Evolutionary conservation across 495 filamentous ascomycete species (phyloP), one percentile per base, ranked within the genome.

Genomic region (Poronia punctata): DNA sequence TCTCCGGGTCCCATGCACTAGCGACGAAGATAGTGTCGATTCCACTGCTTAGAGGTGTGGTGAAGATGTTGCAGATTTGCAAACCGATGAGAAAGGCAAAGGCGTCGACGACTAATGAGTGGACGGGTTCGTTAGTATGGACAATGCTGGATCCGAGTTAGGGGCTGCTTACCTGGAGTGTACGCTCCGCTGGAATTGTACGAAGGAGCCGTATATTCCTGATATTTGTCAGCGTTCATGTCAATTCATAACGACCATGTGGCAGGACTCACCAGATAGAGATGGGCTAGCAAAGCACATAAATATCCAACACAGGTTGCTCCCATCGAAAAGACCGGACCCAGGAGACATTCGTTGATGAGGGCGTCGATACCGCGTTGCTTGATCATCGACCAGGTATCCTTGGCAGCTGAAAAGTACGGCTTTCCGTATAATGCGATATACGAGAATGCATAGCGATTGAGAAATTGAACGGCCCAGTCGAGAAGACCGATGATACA

Each of bases 371-470:
- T 79, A 19, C 90, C 90, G 23, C 89, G 85, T 55, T 93, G 78
- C 51, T 84, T 88, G 71, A 95, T 86, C 81, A 95, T 86, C 4
- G 49, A 78, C 84, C 85, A 92, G 0, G 86, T 94, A 52, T 87
- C 85, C 57, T 90, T 95, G 3, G 88, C 88, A 2, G 87, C 79
- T 4, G 78, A 72, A 38, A 95, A 73, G 54, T 94, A 96, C 1
- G 82, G 61, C 52, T 92, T 89, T 17, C 89, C 89, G 54, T 95
- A 94, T 1, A 95, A 68, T 0, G 90, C 88, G 53, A 97, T 94
- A 59, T 95, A 82, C 14, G 80, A 86, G 62, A 95, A 95, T 0
- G 87, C 88, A 49, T 95, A 96, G 50, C 86, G 62, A 51, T 84
- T 84, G 53, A 86, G 62, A 59, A 81, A 86, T 40, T 86, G 74